phyloP scores from a whole-genome alignment of 192 early-diverging fungal species.

The Dissophora ornata region DNA sequence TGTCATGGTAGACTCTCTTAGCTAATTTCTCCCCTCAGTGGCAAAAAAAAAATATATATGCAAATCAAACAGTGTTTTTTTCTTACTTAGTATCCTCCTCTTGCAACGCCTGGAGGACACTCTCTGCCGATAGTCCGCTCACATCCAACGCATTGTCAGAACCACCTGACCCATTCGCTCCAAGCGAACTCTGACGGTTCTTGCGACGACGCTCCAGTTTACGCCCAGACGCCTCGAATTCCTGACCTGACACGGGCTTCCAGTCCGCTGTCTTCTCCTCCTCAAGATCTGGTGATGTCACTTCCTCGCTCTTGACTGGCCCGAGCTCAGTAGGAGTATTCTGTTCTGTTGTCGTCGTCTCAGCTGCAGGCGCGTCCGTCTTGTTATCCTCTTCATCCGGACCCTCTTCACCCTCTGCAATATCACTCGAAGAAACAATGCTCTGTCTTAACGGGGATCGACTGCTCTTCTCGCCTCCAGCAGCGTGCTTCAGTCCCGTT shows the following conservation, averaged over 20 bases:
- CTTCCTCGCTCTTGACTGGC: neutral
- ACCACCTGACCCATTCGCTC: neutral
- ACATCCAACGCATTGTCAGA: conserved; percentile 5
- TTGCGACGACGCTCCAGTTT: conserved; percentile 47
- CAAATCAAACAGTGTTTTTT: neutral
- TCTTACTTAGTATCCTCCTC: conserved; percentile 31
- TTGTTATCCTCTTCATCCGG: conserved; percentile 10
- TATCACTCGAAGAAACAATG: conserved; percentile 9
- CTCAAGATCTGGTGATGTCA: neutral
- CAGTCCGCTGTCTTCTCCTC: conserved; percentile 12
- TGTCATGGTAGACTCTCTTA: too few species aligned
- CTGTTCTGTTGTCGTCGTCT: too few species aligned
- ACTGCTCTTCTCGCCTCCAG: conserved; percentile 46
- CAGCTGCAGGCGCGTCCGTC: too few species aligned
- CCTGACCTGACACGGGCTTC: conserved; percentile 35
- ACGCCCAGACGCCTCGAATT: conserved; percentile 36
- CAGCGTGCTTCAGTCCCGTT: conserved; percentile 20
- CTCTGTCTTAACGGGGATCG: conserved; percentile 37
- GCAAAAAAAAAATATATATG: too few species aligned
- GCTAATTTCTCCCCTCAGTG: too few species aligned
- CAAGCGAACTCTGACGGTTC: conserved; percentile 32
- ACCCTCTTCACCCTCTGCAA: conserved; percentile 3
- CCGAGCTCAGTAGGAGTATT: neutral
- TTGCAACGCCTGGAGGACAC: conserved; percentile 41
- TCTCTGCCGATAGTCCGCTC: conserved; percentile 42